Evolutionary conservation across 1,284 basidiomycete species (phyloP).

Genomic region (Malassezia obtusa): DNA sequence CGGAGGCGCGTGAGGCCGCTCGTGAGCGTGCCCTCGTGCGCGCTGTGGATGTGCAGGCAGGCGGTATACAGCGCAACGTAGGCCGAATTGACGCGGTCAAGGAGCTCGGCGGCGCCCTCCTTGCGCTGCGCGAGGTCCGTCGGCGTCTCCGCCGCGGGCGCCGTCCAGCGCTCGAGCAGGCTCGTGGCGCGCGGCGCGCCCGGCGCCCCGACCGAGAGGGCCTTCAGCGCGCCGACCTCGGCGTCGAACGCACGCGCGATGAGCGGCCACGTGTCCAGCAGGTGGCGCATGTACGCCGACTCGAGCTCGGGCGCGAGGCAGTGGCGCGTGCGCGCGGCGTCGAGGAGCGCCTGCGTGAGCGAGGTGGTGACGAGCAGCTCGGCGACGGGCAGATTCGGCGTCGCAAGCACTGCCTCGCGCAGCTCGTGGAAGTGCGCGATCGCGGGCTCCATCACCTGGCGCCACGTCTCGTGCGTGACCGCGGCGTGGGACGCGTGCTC

Average conservation of each 20-base stretch:
- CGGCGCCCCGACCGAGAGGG: not conserved
- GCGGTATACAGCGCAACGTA: not conserved
- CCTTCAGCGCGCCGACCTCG: constrained; percentile 23
- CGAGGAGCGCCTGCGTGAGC: constrained; percentile 25
- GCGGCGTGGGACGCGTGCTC: constrained; percentile 17
- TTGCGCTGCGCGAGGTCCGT: constrained; percentile 6
- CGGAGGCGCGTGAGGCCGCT: constrained; percentile 12
- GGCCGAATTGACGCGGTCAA: constrained; percentile 1
- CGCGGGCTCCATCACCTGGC: constrained; percentile 42
- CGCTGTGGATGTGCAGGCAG: not conserved
- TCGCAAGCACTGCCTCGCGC: constrained; percentile 19
- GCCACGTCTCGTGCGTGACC: constrained; percentile 37
- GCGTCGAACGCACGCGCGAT: constrained; percentile 30
- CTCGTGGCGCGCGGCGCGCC: not conserved
- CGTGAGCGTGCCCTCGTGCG: not conserved
- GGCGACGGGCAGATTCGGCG: constrained; percentile 19
- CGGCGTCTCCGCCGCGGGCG: not conserved
- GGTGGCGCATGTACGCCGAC: constrained; percentile 28
- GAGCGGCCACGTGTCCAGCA: constrained; percentile 30
- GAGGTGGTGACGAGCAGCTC: constrained; percentile 23
- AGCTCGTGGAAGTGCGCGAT: constrained; percentile 26
- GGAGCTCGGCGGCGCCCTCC: not conserved
- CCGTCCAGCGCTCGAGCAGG: constrained; percentile 7
- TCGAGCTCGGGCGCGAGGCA: constrained; percentile 22
- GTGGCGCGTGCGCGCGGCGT: constrained; percentile 15